Percentiles rank a stretch among this genome's conserved stretches.
Conservation (phyloP, 768 basidiomycete genomes). For the Termitomyces sp. region DNA sequence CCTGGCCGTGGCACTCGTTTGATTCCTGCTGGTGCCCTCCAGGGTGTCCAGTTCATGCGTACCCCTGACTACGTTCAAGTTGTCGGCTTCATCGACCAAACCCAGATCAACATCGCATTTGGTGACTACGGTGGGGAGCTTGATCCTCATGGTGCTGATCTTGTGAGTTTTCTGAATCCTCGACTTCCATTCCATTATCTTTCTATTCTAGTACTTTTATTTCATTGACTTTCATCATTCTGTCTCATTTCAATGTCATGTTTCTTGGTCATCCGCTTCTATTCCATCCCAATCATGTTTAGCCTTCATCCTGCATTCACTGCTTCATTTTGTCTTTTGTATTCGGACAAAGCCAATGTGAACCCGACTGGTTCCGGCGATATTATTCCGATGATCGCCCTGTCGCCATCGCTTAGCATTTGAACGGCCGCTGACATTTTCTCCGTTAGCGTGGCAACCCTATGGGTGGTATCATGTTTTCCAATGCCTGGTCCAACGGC, state of each 20-base stretch:
- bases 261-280: background rate
- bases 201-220: background rate
- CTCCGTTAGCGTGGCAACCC: slow-evolving; percentile 69
- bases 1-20: slow-evolving; percentile 55
- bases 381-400: background rate
- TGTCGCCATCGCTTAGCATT: background rate
- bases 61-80: slow-evolving; percentile 51
- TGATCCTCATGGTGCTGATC: slow-evolving; percentile 57
- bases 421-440: slow-evolving; percentile 1
- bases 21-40: slow-evolving; percentile 52
- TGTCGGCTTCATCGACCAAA: slow-evolving; percentile 55
- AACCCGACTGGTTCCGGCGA: background rate
- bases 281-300: too few species aligned
- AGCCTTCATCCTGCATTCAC: background rate
- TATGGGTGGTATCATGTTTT: slow-evolving; percentile 65
- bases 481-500: slow-evolving; percentile 39
- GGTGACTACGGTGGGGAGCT: slow-evolving; percentile 65
- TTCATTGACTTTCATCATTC: background rate
- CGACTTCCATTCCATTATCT: background rate
- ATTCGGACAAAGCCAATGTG: background rate
- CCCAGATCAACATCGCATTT: slow-evolving; percentile 36
- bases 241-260: background rate
- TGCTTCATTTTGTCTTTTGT: background rate
- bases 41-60: slow-evolving; percentile 49
- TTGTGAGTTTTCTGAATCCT: slow-evolving; percentile 6